Evolutionary conservation across 1,284 basidiomycete species (phyloP).

Genomic region (Afroboletus lepidellus): DNA sequence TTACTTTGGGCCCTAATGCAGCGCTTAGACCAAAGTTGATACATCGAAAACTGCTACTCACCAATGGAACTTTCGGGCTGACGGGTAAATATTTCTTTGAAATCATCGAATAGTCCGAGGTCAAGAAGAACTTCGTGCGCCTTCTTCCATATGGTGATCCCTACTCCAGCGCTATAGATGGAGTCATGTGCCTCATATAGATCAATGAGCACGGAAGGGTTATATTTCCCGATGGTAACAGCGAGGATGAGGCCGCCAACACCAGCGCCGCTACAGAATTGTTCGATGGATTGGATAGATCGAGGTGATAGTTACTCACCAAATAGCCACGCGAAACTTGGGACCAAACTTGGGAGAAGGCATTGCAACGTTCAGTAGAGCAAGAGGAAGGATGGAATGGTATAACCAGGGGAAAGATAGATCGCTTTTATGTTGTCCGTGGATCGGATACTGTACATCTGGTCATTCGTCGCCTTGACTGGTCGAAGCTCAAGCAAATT

Average conservation of each 20-base stretch:
- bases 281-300: neutral
- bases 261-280: slow-evolving; percentile 4
- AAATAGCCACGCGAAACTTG: slow-evolving; percentile 3
- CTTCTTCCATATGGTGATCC: slow-evolving; percentile 12
- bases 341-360: neutral
- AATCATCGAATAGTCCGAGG: slow-evolving; percentile 13
- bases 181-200: slow-evolving; percentile 19
- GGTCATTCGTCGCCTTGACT: neutral
- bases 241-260: slow-evolving; percentile 16
- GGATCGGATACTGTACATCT: neutral
- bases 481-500: neutral
- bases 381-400: no score
- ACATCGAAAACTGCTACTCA: neutral
- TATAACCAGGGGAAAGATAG: neutral
- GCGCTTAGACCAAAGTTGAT: neutral
- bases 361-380: neutral
- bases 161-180: slow-evolving; percentile 14
- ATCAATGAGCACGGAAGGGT: slow-evolving; percentile 13
- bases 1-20: neutral
- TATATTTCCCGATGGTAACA: slow-evolving; percentile 17
- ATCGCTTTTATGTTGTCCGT: neutral
- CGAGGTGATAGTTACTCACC: neutral
- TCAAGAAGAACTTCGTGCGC: slow-evolving; percentile 11
- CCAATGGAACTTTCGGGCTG: neutral
- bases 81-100: neutral